These are phyloP conservation scores for Trametes polyzona DNA, from an alignment of 1,284 basidiomycete genomes.

Conservation along the genomic window DNA sequence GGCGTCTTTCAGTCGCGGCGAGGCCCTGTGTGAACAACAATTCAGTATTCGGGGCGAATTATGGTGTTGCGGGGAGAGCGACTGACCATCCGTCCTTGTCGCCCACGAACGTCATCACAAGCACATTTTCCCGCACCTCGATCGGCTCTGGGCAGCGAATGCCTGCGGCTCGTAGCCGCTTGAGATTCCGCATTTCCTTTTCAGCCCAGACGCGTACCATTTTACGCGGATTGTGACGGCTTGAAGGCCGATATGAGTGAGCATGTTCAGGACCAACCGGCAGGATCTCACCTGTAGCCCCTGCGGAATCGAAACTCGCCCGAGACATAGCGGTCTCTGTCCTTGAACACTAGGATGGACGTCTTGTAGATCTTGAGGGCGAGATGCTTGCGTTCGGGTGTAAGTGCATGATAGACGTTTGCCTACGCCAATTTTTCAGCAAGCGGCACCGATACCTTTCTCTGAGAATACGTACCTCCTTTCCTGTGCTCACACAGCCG, in stretches of 20 bases:
- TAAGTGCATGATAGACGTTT: constrained; percentile 90
- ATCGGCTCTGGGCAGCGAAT: constrained; percentile 87
- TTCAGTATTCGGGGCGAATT: neutral
- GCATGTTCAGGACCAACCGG: no score
- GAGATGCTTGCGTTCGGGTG: constrained; percentile 65
- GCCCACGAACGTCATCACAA: constrained; percentile 96
- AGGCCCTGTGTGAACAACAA: constrained; percentile 61
- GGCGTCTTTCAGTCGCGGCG: constrained; percentile 91
- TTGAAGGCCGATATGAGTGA: neutral
- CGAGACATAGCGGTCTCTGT: constrained; percentile 92
- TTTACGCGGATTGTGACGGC: constrained; percentile 92
- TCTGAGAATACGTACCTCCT: constrained; percentile 70
- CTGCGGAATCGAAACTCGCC: constrained; percentile 93
- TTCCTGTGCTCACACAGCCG: constrained; percentile 93
- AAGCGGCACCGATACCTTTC: neutral
- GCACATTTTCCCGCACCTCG: constrained; percentile 95
- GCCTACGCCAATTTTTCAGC: constrained; percentile 54
- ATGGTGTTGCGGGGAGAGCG: neutral
- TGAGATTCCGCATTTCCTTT: constrained; percentile 97
- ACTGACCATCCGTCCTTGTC: constrained; percentile 79
- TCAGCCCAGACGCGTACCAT: constrained; percentile 99
- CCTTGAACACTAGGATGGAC: constrained; percentile 96
- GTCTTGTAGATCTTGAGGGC: constrained; percentile 99
- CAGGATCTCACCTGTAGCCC: constrained; percentile 65
- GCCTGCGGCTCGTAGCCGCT: constrained; percentile 81